Percentiles rank a stretch among this genome's conserved stretches.
Evolutionary conservation across 1,284 basidiomycete species (phyloP).

Genomic region (Puccinia coronata): DNA sequence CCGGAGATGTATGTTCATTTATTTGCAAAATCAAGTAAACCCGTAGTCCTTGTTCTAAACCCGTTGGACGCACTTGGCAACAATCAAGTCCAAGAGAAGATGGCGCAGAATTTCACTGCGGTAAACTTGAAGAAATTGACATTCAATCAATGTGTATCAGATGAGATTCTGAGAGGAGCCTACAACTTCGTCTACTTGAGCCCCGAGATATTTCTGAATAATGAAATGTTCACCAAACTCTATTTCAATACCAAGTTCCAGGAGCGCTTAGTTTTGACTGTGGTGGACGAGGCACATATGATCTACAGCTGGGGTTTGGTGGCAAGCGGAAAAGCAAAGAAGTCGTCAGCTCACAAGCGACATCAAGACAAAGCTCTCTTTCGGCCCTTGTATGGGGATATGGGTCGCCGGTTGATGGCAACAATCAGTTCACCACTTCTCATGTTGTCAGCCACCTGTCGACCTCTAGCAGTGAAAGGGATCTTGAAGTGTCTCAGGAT

Average conservation of each 20-base stretch:
- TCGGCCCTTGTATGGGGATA: background rate
- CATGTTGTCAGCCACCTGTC: background rate
- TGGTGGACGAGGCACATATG: too few relatives aligned
- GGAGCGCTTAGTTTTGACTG: background rate
- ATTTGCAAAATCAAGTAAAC: background rate
- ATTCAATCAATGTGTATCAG: background rate
- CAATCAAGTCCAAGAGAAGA: constrained; percentile 4
- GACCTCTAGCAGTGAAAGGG: background rate
- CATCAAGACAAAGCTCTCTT: background rate
- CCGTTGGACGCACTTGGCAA: background rate
- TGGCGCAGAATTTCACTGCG: background rate
- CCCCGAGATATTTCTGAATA: constrained; percentile 5
- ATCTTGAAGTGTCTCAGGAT: background rate
- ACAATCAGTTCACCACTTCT: background rate
- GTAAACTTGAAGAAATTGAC: background rate
- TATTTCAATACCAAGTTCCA: background rate
- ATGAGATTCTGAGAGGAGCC: background rate
- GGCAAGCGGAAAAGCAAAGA: background rate
- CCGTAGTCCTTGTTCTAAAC: background rate
- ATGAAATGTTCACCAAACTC: background rate
- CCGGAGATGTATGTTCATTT: background rate
- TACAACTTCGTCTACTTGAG: background rate
- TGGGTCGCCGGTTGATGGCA: background rate
- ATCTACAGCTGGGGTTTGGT: constrained; percentile 32
- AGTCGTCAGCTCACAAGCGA: background rate